These are phyloP conservation scores for Rusavskia elegans DNA, from an alignment of 495 filamentous ascomycete species.

Conservation along the genomic window DNA sequence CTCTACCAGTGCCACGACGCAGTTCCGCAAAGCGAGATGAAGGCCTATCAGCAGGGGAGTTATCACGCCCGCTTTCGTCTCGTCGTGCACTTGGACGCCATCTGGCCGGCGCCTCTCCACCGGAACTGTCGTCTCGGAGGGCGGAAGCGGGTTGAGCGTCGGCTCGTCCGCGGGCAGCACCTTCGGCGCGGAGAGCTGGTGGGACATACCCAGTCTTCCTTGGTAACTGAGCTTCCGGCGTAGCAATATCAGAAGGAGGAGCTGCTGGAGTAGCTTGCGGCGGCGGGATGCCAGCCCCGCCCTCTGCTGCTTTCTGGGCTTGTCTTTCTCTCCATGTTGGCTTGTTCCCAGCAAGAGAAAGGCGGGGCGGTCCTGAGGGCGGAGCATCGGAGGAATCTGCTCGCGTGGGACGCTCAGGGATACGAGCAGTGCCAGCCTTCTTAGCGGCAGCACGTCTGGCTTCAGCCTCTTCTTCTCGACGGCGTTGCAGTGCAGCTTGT, in stretches of 20 bases:
- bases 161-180: conserved; percentile 9
- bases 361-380: conserved; percentile 42
- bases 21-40: conserved; percentile 4
- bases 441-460: conserved; percentile 31
- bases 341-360: conserved; percentile 49
- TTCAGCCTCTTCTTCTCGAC: conserved; percentile 55
- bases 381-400: conserved; percentile 38
- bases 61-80: conserved; percentile 10
- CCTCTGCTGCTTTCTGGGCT: conserved; percentile 42
- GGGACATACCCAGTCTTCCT: conserved; percentile 32
- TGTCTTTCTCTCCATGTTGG: conserved; percentile 75
- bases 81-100: conserved; percentile 11
- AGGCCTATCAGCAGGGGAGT: conserved; percentile 11
- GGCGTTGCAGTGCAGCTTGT: conserved; percentile 43
- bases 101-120: conserved; percentile 7
- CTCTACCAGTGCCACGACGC: conserved; percentile 6
- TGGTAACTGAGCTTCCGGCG: conserved; percentile 13
- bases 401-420: conserved; percentile 23
- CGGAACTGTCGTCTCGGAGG: conserved; percentile 7
- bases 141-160: conserved; percentile 8
- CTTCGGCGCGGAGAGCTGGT: conserved; percentile 28
- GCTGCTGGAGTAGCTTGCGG: conserved; percentile 15
- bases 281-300: conserved; percentile 3
- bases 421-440: conserved; percentile 19
- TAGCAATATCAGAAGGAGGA: conserved; percentile 21